phyloP scores from a whole-genome alignment of 106 monocot species.

The Phalaenopsis equestris region DNA sequence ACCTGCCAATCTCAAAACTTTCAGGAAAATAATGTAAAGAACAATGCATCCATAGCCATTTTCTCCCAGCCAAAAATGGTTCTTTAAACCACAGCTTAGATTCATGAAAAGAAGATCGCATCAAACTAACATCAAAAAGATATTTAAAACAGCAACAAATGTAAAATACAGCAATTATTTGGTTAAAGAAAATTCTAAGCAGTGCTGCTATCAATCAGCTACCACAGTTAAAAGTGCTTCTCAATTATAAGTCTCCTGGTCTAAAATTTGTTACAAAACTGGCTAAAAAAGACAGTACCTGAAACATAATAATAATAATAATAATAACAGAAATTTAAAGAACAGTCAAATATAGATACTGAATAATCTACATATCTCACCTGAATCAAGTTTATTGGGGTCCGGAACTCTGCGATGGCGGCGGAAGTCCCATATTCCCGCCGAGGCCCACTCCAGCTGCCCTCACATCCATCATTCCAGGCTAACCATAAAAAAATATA shows the following conservation, averaged over 20 bases:
- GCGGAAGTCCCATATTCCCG: slow-evolving; percentile 43
- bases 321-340: background rate
- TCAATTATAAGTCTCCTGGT: background rate
- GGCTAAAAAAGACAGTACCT: background rate
- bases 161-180: background rate
- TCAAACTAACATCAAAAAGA: background rate
- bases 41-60: too few species aligned
- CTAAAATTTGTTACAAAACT: background rate
- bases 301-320: background rate
- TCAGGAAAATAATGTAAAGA: too few species aligned
- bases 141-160: background rate
- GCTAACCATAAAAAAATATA: slow-evolving; percentile 16
- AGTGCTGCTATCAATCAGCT: background rate
- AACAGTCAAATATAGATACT: background rate
- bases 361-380: background rate
- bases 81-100: background rate
- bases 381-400: background rate
- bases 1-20: too few species aligned
- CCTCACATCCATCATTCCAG: slow-evolving; percentile 40
- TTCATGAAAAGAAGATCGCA: background rate
- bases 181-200: background rate
- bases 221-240: background rate
- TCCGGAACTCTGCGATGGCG: slow-evolving; percentile 26
- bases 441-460: slow-evolving; percentile 22
- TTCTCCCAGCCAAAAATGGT: too few species aligned